phyloP scores from a whole-genome alignment of 2,329 filamentous ascomycete genomes.

The Claviceps digitariae region DNA sequence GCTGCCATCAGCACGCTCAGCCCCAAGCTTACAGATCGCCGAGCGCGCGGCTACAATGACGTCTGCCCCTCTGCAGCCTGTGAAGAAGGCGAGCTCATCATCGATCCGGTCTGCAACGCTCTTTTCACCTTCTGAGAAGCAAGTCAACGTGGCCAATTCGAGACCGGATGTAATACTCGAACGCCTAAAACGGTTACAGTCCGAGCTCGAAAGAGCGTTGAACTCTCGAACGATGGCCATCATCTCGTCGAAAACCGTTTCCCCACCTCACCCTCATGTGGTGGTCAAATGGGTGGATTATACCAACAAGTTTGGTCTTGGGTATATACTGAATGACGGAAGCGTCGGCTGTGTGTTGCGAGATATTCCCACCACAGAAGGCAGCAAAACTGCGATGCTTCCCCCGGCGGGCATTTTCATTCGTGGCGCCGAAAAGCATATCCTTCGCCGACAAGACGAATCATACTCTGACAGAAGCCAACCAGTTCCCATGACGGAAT shows the following conservation, averaged over 20 bases:
- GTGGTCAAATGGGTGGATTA: conserved; percentile 81
- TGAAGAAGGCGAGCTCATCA: conserved; percentile 17
- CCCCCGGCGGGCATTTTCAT: conserved; percentile 62
- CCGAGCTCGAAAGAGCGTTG: conserved; percentile 47
- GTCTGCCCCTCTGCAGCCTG: conserved; percentile 11
- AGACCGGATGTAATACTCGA: conserved; percentile 44
- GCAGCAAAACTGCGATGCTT: conserved; percentile 35
- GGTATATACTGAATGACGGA: conserved; percentile 72
- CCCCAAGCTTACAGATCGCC: conserved; percentile 14
- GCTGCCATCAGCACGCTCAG: conserved; percentile 15
- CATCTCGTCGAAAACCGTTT: conserved; percentile 38
- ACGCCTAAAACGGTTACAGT: conserved; percentile 41
- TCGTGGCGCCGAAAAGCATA: conserved; percentile 56
- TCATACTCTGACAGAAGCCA: conserved; percentile 44
- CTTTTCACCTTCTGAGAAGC: conserved; percentile 41
- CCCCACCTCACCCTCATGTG: conserved; percentile 45
- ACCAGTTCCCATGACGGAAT: conserved; percentile 47
- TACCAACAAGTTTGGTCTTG: conserved; percentile 73
- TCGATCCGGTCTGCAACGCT: conserved; percentile 31
- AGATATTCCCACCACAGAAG: conserved; percentile 39
- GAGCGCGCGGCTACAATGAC: conserved; percentile 18
- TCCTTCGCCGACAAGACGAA: conserved; percentile 45
- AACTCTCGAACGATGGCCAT: conserved; percentile 51
- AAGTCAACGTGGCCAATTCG: conserved; percentile 36
- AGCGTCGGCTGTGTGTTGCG: conserved; percentile 60